These are phyloP conservation scores for Chalara sp. DNA, from an alignment of 2,329 filamentous ascomycete species.

Conservation along the genomic window DNA sequence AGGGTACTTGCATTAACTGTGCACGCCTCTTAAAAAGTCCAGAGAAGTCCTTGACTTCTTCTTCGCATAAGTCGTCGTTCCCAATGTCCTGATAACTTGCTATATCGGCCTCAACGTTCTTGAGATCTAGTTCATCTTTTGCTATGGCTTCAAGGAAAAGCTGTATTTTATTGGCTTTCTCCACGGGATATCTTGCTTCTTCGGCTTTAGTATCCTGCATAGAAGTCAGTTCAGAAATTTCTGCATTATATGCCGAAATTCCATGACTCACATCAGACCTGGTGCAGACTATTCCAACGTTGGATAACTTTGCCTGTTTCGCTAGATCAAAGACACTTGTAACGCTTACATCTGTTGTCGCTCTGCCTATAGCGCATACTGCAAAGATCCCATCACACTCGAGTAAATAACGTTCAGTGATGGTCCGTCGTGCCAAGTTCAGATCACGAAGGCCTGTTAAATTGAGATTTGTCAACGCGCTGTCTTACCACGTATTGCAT, in stretches of 20 bases:
- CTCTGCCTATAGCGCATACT: too few species aligned
- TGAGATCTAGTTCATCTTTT: neutral
- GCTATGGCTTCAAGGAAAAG: neutral
- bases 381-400: too few species aligned
- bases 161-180: conserved; percentile 2
- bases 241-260: neutral
- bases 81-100: neutral
- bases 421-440: too few species aligned
- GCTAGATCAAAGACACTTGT: conserved; percentile 3
- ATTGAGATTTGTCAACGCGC: too few species aligned
- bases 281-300: conserved; percentile 4
- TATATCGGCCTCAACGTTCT: neutral
- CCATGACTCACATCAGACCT: conserved; percentile 4
- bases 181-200: conserved; percentile 1
- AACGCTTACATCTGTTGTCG: conserved; percentile 2
- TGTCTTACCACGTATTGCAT: too few species aligned
- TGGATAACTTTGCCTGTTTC: conserved; percentile 2
- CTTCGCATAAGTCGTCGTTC: conserved; percentile 1
- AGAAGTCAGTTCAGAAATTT: neutral
- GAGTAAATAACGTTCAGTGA: too few species aligned
- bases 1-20: conserved; percentile 1
- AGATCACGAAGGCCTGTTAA: too few species aligned
- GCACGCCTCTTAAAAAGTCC: neutral
- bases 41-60: neutral
- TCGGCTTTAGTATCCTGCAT: conserved; percentile 4